Base-by-base conservation (phyloP, 2,329 filamentous ascomycete species). In the Pseudogymnoascus sp. region DNA sequence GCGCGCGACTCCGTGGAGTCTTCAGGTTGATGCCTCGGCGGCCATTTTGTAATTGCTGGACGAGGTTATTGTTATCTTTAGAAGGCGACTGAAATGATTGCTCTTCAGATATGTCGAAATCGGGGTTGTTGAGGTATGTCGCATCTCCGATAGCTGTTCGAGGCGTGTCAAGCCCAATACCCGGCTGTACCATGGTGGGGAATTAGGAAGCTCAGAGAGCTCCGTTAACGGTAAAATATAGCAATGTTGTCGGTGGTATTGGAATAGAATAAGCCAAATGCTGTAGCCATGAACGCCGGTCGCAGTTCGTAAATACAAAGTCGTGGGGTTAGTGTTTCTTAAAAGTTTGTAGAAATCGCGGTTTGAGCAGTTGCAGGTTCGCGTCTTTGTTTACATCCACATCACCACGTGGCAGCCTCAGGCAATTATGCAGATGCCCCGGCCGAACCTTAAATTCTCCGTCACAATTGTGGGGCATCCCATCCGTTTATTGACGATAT, bases 31-130 rank as follows among this genome's bases (percentile, higher is more conserved):
- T 76, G 65, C 78, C 78, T 67, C 81, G 74, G 67, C 77, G 81
- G 66, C 85, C 85, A 73, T 89, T 89, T 68, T 86, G 85, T 71
- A 94, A 81, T 66, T 90, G 86, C 65, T 88, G 86, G 58, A 95
- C 78, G 23, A 97, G 77, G 69, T 94, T 90, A 70, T 86, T 85
- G 71, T 87, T 78, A 72, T 88, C 85, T 74, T 90, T 92, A 29
- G 81, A 83, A 23, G 89, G 92, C 31, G 90, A 92, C 63, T 87
- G 85, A 69, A 97, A 96, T 0, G 93, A 94, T 63, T 90, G 86
- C 72, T 95, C 91, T 70, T 92, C 88, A 61, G 91, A 95, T 68
- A 93, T 86, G 69, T 95, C 91, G 71, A 95, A 86, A 71, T 91
- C 87, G 69, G 86, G 79, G 75, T 85, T 79, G 74, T 77, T 85